A percentile compares a stretch with the other conserved stretches of the same genome.
These are phyloP conservation scores for Collybia mongolica DNA, from an alignment of 768 basidiomycete species.

Conservation along the genomic window DNA sequence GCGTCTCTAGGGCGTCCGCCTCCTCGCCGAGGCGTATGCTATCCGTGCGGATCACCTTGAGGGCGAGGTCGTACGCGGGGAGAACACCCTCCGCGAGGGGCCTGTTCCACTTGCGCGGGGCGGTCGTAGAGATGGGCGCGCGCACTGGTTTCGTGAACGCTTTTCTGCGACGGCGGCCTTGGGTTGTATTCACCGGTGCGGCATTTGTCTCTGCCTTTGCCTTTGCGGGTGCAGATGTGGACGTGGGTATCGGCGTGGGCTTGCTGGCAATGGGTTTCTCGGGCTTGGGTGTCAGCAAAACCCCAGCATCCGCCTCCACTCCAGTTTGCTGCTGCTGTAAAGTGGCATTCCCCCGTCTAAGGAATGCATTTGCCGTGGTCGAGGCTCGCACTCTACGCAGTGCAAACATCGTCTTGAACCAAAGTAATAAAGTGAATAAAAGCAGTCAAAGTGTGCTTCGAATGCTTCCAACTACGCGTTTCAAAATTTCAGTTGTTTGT, in stretches of 20 bases:
- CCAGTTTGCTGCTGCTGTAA: slow-evolving; percentile 4
- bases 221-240: not conserved
- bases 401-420: slow-evolving; percentile 20
- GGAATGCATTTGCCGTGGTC: slow-evolving; percentile 13
- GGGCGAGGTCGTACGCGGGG: slow-evolving; percentile 83
- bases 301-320: no score
- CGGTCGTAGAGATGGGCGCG: slow-evolving; percentile 48
- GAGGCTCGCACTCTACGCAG: slow-evolving; percentile 22
- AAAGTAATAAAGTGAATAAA: not conserved
- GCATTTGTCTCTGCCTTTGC: slow-evolving; percentile 6
- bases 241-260: slow-evolving; percentile 7
- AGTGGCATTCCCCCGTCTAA: slow-evolving; percentile 22
- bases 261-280: not conserved
- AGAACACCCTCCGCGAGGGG: slow-evolving; percentile 62
- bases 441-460: no score
- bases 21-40: slow-evolving; percentile 46
- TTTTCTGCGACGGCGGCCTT: slow-evolving; percentile 28
- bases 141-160: slow-evolving; percentile 30
- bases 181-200: no score
- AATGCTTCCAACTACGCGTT: slow-evolving; percentile 5
- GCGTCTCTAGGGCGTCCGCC: slow-evolving; percentile 34
- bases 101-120: slow-evolving; percentile 61
- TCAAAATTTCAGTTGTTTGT: slow-evolving; percentile 16
- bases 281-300: not conserved
- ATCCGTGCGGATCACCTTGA: slow-evolving; percentile 68